Base-by-base conservation (phyloP, 768 basidiomycete genomes). In the Panellus pusillus region DNA sequence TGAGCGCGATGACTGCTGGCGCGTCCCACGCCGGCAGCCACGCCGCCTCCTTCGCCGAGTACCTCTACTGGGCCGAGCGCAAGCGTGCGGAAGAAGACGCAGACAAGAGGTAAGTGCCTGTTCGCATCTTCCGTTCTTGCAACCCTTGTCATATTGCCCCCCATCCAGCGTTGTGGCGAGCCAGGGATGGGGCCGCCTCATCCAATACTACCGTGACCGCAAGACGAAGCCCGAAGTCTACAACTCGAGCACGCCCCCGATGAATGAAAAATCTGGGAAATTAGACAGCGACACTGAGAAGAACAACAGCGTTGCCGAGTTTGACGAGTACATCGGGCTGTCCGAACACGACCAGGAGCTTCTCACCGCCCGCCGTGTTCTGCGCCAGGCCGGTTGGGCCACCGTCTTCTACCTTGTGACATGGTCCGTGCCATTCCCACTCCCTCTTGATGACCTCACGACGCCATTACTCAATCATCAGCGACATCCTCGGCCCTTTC, bases 151-250 rank as follows among this genome's bases (percentile, higher is more conserved):
- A n/a, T 39, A 28, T 6, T 39, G 27, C 13, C 28, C 29, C 27
- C n/a, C 37, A 24, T 13, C 2, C 37, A 48, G 47, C 27, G 47
- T 39, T 20, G 38, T 48, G 13, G 47, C 38, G 8, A 28, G 24
- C 27, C 47, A 39, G 38, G 47, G 47, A 15, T 48, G 47, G 47
- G 47, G 47, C 12, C 47, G 47, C n/a, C 47, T 48, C 37, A 48
- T 48, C 17, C 36, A 48, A 18, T 39, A 2, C 47, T 37, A 11
- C 32, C 9, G 14, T 9, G 32, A 35, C 19, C 35, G 31, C 14
- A 36, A 32, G 15, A 46, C 17, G 18, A 32, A 20, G 44, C 31
- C 17, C 44, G 17, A 32, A 3, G 29, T 20, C 7, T 17, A 36
- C 24, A 24, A 6, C 17, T 19, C 44, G 2, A 20, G 18, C 31